These are phyloP conservation scores for Psilocybe azurescens DNA, from an alignment of 768 basidiomycete species.

Conservation along the genomic window DNA sequence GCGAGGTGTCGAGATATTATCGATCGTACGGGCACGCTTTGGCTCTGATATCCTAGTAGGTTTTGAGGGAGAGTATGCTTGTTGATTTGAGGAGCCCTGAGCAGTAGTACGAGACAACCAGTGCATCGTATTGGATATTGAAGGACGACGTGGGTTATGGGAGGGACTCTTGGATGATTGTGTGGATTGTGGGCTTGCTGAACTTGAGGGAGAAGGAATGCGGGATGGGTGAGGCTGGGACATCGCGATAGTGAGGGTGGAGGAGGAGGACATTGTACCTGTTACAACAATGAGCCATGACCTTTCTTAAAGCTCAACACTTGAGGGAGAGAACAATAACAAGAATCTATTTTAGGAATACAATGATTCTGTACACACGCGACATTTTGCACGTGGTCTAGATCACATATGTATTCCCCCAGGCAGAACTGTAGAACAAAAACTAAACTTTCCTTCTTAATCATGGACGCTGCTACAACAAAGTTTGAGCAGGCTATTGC, in stretches of 20 bases:
- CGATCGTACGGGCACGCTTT: constrained; percentile 46
- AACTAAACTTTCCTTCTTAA: neutral
- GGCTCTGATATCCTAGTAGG: constrained; percentile 46
- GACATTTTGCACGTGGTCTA: no score
- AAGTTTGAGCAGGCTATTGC: constrained; percentile 57
- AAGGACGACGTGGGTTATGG: constrained; percentile 37
- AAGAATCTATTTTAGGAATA: constrained; percentile 14
- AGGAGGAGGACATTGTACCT: constrained; percentile 25
- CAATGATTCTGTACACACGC: constrained; percentile 13
- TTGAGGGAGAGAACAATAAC: constrained; percentile 16
- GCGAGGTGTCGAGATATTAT: constrained; percentile 43
- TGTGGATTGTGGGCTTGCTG: constrained; percentile 22
- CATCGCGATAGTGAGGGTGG: constrained; percentile 31
- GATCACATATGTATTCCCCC: no score
- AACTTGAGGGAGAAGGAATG: constrained; percentile 24
- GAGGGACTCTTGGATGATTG: constrained; percentile 26
- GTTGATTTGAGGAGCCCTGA: constrained; percentile 24
- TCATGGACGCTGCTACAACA: constrained; percentile 38
- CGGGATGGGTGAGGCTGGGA: constrained; percentile 35
- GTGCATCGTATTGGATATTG: constrained; percentile 52
- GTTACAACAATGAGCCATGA: constrained; percentile 9
- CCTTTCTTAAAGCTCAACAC: neutral
- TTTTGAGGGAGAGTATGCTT: constrained; percentile 36
- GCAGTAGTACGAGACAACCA: constrained; percentile 50
- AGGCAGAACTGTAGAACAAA: neutral